Evolutionary conservation across 495 filamentous ascomycete species (phyloP).

Genomic region (Penicillium taxi): DNA sequence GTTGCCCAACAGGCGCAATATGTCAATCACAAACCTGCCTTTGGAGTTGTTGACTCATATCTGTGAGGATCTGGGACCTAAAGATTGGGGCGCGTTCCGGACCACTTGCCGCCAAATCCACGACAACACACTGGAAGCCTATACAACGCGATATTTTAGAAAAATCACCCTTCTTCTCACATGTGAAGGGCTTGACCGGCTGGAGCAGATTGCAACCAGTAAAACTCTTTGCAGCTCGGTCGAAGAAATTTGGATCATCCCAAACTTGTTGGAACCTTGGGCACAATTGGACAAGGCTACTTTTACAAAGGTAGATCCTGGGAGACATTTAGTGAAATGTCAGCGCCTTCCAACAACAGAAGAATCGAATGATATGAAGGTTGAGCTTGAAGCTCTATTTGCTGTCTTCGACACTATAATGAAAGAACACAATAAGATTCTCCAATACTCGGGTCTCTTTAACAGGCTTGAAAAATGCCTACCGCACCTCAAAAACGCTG

Average conservation of each 20-base stretch:
- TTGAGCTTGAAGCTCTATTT: constrained; percentile 1
- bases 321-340: neutral
- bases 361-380: neutral
- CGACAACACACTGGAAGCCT: constrained; percentile 4
- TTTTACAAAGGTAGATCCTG: constrained; percentile 1
- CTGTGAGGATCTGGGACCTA: neutral
- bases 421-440: neutral
- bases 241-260: constrained; percentile 5
- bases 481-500: constrained; percentile 2
- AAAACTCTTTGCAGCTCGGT: constrained; percentile 1
- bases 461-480: constrained; percentile 1
- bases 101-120: constrained; percentile 2
- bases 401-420: neutral
- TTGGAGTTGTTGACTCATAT: constrained; percentile 1
- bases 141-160: constrained; percentile 4
- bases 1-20: constrained; percentile 1
- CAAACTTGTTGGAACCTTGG: constrained; percentile 1
- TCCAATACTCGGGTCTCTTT: neutral
- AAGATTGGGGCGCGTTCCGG: constrained; percentile 2
- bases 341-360: neutral
- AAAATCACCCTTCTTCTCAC: constrained; percentile 1
- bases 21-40: constrained; percentile 3
- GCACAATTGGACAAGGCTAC: neutral
- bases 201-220: constrained; percentile 1
- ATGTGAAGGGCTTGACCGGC: neutral